Percentiles rank a stretch among this genome's conserved stretches.
phyloP scores from a whole-genome alignment of 768 basidiomycete species.

The Tulasnella sp. region DNA sequence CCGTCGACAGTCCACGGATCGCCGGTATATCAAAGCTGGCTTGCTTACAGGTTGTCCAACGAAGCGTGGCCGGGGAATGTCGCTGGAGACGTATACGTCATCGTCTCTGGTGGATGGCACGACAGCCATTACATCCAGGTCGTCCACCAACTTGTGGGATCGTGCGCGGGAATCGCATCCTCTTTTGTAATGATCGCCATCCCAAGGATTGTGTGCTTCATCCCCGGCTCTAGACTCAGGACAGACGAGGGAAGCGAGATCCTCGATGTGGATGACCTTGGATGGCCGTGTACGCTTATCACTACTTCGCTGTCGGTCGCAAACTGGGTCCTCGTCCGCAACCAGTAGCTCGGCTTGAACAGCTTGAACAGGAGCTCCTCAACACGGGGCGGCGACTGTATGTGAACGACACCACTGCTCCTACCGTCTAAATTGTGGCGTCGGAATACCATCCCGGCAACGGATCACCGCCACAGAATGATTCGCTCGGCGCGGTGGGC shows the following conservation, averaged over 20 bases:
- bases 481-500: too few relatives aligned
- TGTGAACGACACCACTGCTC: not conserved
- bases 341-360: too few relatives aligned
- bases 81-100: constrained; percentile 54
- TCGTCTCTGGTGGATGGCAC: constrained; percentile 70
- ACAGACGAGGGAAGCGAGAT: constrained; percentile 33
- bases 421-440: not conserved
- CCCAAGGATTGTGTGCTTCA: constrained; percentile 77
- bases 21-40: too few relatives aligned
- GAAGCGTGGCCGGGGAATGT: too few relatives aligned
- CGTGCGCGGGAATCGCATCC: constrained; percentile 49
- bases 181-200: constrained; percentile 71
- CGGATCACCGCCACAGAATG: too few relatives aligned
- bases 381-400: not conserved
- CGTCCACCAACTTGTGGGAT: constrained; percentile 73
- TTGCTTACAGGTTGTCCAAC: too few relatives aligned
- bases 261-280: constrained; percentile 80
- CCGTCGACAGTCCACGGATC: too few relatives aligned
- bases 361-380: not conserved
- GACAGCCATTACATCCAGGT: constrained; percentile 71
- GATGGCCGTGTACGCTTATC: constrained; percentile 83
- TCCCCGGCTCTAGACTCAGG: constrained; percentile 68
- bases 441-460: too few relatives aligned
- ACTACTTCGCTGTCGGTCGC: constrained; percentile 65
- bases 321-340: constrained; percentile 35